These are phyloP conservation scores for Mycogone perniciosa DNA, from an alignment of 2,329 filamentous ascomycete species.

Conservation along the genomic window DNA sequence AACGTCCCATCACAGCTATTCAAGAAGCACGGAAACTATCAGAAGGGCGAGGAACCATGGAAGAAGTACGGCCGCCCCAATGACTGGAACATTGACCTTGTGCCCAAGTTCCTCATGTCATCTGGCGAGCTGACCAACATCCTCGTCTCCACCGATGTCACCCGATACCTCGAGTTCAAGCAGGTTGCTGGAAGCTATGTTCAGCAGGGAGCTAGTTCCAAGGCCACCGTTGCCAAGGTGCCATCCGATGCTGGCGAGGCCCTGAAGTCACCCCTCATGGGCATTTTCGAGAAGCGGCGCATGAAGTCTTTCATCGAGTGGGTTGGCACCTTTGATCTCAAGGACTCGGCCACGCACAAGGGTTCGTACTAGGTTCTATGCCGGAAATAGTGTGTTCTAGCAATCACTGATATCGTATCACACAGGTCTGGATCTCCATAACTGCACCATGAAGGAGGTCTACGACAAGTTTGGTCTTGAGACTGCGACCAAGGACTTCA, in stretches of 20 bases:
- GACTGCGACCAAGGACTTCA: conserved; percentile 82
- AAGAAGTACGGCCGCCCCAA: conserved; percentile 94
- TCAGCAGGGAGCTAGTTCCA: conserved; percentile 75
- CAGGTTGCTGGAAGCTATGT: conserved; percentile 95
- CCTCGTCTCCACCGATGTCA: conserved; percentile 90
- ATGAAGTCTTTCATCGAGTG: conserved; percentile 97
- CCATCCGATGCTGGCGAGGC: conserved; percentile 89
- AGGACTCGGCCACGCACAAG: conserved; percentile 81
- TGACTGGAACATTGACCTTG: conserved; percentile 99
- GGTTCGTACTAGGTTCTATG: conserved; percentile 46
- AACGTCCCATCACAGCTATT: conserved; percentile 60
- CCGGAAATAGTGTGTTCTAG: no score
- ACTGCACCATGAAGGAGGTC: conserved; percentile 91
- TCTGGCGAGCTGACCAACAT: conserved; percentile 98
- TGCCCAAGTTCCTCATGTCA: conserved; percentile 97
- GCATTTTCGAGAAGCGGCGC: conserved; percentile 93
- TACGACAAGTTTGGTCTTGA: conserved; percentile 98
- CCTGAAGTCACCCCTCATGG: conserved; percentile 89
- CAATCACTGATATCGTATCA: background rate
- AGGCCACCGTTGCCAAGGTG: conserved; percentile 93
- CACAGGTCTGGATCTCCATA: conserved; percentile 70
- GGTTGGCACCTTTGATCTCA: conserved; percentile 78
- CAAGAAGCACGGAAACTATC: conserved; percentile 88
- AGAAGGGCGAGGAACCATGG: conserved; percentile 81
- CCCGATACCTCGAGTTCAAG: conserved; percentile 84